These are phyloP conservation scores for Gnaphalium uliginosum DNA, from an alignment of 129 eudicot genomes.

Conservation along the genomic window DNA sequence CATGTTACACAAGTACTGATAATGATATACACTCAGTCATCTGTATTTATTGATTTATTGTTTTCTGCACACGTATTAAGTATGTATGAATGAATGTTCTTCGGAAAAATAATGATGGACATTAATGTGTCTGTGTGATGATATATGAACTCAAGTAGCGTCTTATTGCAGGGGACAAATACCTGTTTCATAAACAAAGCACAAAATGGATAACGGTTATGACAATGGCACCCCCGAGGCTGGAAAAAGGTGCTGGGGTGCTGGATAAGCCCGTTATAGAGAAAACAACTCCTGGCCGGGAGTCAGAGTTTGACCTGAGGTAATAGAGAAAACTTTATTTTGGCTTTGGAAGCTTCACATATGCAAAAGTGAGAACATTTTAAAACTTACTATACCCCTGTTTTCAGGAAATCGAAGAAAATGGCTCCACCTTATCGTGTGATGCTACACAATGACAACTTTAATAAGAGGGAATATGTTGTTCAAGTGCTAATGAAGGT, in stretches of 20 bases:
- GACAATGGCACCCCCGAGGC: slow-evolving; percentile 57
- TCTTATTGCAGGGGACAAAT: slow-evolving; percentile 65
- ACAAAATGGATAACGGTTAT: slow-evolving; percentile 50
- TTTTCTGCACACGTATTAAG: too few species aligned
- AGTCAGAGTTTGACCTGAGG: slow-evolving; percentile 93
- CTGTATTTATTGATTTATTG: neutral
- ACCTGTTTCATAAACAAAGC: slow-evolving; percentile 49
- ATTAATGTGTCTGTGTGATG: neutral
- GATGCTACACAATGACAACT: slow-evolving; percentile 88
- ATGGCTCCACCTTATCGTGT: slow-evolving; percentile 95
- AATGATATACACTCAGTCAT: too few species aligned
- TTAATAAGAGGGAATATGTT: slow-evolving; percentile 90
- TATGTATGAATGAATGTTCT: neutral
- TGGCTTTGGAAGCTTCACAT: neutral
- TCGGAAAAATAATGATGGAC: neutral
- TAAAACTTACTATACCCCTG: neutral
- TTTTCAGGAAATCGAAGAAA: slow-evolving; percentile 78
- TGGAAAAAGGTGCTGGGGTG: slow-evolving; percentile 77
- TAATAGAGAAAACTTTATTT: slow-evolving; percentile 20
- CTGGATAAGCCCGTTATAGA: slow-evolving; percentile 86
- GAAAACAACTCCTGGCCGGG: slow-evolving; percentile 88
- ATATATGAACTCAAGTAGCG: neutral
- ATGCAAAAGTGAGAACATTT: neutral
- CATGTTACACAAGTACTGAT: too few species aligned
- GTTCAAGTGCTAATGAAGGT: slow-evolving; percentile 97